Evolutionary conservation across 2,329 filamentous ascomycete species (phyloP), one percentile per base, ranked within the genome.

Genomic region (Lasiodiplodia hormozganensis): DNA sequence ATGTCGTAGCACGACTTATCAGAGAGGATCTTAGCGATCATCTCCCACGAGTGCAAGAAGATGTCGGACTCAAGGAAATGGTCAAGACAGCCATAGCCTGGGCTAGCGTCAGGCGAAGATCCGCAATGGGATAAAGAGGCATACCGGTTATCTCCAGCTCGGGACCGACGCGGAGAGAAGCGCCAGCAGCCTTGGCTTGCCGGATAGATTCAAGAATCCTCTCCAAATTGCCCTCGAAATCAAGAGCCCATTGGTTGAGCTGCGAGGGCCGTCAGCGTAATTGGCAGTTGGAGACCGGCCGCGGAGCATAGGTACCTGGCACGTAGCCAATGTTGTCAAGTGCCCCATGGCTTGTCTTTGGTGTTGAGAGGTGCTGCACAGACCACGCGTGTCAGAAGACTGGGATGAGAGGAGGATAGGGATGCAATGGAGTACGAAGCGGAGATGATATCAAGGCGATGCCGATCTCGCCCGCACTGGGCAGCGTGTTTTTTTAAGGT

Each of bases 31-130:
- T 83, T 80, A 12, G 82, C 82, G 0, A 91, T 82, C 78, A 87
- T 85, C 73, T 93, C 89, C 90, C 76, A 73, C 53, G 70, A 77
- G 68, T 80, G 77, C 21, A 74, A 71, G 70, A 77, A 80, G 52
- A 79, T 74, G 69, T 82, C 78, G n/a, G 74, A 74, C 69, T 83
- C 81, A 3, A 82, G 75, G 71, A 80, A 90, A 73, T 91, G 89
- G 76, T 93, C 91, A 7, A 91, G 84, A 73, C 88, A 87, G 67
- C 85, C 88, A 83, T 91, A 92, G 56, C 88, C 89, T 58, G 25
- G n/a, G 12, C 11, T 5, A 11, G 36, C 68, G 70, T 31, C 73
- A 72, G 52, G 34, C 36, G 11, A 25, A 28, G 52, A 18, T 4
- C 10, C 28, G 3, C 34, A 36, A 28, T 7, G 18, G 18, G 18